Conservation (phyloP, 1,284 basidiomycete species). For the Mycosarcoma mackinlayi region DNA sequence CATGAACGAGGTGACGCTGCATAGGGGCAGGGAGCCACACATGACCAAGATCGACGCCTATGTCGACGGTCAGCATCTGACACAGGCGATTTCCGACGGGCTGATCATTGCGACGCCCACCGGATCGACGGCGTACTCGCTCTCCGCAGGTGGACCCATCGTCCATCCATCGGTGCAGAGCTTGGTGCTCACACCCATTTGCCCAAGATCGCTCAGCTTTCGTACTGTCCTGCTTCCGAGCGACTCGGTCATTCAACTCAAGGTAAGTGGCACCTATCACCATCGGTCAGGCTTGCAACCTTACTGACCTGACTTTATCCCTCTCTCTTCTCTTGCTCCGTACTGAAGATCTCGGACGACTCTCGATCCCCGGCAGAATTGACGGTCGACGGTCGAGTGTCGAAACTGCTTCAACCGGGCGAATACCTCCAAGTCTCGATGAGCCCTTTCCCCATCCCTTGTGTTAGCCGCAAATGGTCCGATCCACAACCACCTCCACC, state of each 20-base stretch:
- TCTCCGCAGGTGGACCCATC: conserved; percentile 94
- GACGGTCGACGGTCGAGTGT: conserved; percentile 89
- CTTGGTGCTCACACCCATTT: conserved; percentile 91
- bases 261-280: conserved; percentile 72
- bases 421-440: conserved; percentile 86
- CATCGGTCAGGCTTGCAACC: too few species aligned
- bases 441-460: conserved; percentile 90
- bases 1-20: conserved; percentile 95
- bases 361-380: conserved; percentile 88
- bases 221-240: conserved; percentile 87
- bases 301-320: too few species aligned
- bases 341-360: conserved; percentile 77
- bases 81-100: conserved; percentile 93
- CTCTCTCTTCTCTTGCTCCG: conserved; percentile 63
- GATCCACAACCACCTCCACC: conserved; percentile 1
- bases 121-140: conserved; percentile 94
- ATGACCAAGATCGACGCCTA: conserved; percentile 93
- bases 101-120: conserved; percentile 95
- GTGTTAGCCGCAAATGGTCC: conserved; percentile 68
- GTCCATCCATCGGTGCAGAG: conserved; percentile 92
- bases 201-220: conserved; percentile 91
- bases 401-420: conserved; percentile 81
- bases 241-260: conserved; percentile 82
- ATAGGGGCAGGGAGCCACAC: conserved; percentile 89
- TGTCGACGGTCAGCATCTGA: conserved; percentile 94